A percentile compares a stretch with the other conserved stretches of the same genome.
Evolutionary conservation across 441 rosid genomes (phyloP).

Genomic region (Aquilaria agallochum): DNA sequence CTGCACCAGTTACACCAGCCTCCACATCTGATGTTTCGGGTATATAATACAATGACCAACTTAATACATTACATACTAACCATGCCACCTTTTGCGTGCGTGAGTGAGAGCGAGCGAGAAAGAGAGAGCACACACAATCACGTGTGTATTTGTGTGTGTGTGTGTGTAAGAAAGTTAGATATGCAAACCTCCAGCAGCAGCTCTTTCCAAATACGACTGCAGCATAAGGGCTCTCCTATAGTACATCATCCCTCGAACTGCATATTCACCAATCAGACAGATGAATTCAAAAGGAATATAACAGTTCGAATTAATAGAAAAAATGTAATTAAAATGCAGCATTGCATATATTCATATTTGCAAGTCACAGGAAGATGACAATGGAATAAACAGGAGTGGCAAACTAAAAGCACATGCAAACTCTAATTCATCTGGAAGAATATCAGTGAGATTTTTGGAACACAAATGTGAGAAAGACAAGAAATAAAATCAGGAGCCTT

Average conservation of each 20-base stretch:
- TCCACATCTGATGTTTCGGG: slow-evolving; percentile 52
- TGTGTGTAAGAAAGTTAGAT: slow-evolving; percentile 8
- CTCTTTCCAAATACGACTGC: slow-evolving; percentile 84
- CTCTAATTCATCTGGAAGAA: no score
- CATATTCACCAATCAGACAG: slow-evolving; percentile 17
- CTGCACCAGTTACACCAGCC: slow-evolving; percentile 49
- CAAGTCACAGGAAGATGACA: no score
- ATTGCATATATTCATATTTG: no score
- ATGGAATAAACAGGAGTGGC: no score
- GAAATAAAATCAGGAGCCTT: no score
- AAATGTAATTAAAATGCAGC: background rate
- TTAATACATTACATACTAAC: no score
- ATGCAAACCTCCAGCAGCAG: slow-evolving; percentile 58
- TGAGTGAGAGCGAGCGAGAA: slow-evolving; percentile 13
- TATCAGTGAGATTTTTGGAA: no score
- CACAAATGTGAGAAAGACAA: no score
- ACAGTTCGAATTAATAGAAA: background rate
- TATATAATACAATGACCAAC: slow-evolving; percentile 17
- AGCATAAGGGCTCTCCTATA: slow-evolving; percentile 99
- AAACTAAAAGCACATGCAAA: no score
- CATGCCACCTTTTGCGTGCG: background rate
- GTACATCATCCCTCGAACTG: slow-evolving; percentile 99
- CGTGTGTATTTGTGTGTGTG: no score
- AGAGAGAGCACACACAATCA: slow-evolving; percentile 3
- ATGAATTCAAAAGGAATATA: slow-evolving; percentile 6